phyloP scores from a whole-genome alignment of 352 stramenopile genomes.

The Lagenidium giganteum region DNA sequence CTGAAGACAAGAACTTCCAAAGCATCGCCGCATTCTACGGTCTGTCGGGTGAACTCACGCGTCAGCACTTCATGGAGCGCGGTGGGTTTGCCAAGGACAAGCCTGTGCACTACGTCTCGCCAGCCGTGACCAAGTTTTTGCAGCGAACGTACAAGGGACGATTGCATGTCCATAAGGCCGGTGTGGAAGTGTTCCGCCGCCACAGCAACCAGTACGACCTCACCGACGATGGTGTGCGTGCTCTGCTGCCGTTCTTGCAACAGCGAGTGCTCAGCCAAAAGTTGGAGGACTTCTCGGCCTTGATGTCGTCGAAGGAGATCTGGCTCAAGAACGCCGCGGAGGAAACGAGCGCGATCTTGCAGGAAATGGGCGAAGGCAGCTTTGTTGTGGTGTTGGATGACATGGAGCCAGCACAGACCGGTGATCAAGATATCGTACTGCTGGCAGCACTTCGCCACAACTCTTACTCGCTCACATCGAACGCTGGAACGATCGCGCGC shows the following conservation, averaged over 20 bases:
- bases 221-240: constrained; percentile 47
- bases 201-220: constrained; percentile 26
- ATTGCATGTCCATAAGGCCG: constrained; percentile 47
- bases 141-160: constrained; percentile 23
- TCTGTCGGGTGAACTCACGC: constrained; percentile 18
- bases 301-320: constrained; percentile 48
- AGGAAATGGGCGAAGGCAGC: constrained; percentile 39
- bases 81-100: constrained; percentile 49
- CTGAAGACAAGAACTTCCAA: constrained; percentile 31
- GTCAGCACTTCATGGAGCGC: constrained; percentile 35
- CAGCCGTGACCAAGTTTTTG: constrained; percentile 35
- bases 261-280: constrained; percentile 40
- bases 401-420: constrained; percentile 60
- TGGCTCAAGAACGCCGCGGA: constrained; percentile 58
- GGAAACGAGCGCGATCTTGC: constrained; percentile 26
- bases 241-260: constrained; percentile 33
- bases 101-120: constrained; percentile 53
- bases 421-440: constrained; percentile 48
- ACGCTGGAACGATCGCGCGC: constrained; percentile 38
- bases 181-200: constrained; percentile 34
- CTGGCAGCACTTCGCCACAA: constrained; percentile 49
- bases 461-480: constrained; percentile 57
- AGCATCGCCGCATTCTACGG: constrained; percentile 32
- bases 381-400: constrained; percentile 51
- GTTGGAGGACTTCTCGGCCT: constrained; percentile 45